Percentiles rank a stretch among this genome's conserved stretches.
phyloP scores from a whole-genome alignment of 1,284 basidiomycete genomes.

The Fomitopsis schrenkii region DNA sequence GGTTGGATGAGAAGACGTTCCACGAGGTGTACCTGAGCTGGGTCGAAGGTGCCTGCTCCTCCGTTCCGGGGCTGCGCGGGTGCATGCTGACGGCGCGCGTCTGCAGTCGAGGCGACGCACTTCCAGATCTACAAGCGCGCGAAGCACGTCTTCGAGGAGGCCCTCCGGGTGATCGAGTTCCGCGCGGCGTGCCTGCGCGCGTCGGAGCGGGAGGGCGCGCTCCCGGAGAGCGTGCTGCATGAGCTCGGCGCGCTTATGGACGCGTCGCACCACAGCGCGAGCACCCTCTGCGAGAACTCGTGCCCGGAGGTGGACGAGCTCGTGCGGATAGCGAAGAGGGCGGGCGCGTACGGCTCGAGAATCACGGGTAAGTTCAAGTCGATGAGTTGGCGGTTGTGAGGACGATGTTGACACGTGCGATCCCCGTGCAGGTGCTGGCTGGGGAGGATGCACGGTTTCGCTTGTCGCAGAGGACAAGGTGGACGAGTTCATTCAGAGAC shows the following conservation, averaged over 20 bases:
- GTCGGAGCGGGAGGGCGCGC: conserved; percentile 14
- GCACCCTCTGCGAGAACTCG: conserved; percentile 71
- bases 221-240: conserved; percentile 29
- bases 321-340: conserved; percentile 50
- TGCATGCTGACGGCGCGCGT: neutral
- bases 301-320: conserved; percentile 76
- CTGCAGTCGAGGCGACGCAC: conserved; percentile 66
- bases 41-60: conserved; percentile 60
- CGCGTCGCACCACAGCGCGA: conserved; percentile 69
- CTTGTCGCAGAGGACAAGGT: conserved; percentile 71
- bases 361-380: conserved; percentile 63
- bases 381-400: neutral
- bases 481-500: conserved; percentile 58
- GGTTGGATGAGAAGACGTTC: conserved; percentile 55
- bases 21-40: conserved; percentile 67
- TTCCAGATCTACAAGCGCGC: conserved; percentile 81
- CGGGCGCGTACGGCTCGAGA: conserved; percentile 76
- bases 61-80: neutral
- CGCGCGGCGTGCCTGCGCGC: conserved; percentile 56
- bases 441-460: conserved; percentile 88
- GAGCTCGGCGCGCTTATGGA: conserved; percentile 75
- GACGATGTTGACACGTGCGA: neutral
- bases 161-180: conserved; percentile 76
- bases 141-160: conserved; percentile 74
- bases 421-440: conserved; percentile 62